Conservation (phyloP, 345 rosid species). For the Syzygium aqueum region DNA sequence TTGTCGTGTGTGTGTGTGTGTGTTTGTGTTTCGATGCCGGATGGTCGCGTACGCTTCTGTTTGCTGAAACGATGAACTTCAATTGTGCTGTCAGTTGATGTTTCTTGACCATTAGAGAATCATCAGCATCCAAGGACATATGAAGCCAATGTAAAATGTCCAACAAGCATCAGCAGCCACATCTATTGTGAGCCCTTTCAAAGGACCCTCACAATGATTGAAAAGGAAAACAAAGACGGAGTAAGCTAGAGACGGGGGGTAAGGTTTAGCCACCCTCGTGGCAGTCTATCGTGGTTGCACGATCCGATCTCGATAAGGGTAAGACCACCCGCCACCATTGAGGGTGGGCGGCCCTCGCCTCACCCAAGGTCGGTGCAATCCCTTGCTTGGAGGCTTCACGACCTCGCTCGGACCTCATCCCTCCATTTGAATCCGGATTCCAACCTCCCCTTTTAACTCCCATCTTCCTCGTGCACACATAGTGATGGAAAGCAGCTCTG, state of each 20-base stretch:
- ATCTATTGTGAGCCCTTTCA: background rate
- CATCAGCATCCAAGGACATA: background rate
- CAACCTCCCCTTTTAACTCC: background rate
- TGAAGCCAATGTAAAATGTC: background rate
- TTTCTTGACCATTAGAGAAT: background rate
- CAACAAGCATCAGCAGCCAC: background rate
- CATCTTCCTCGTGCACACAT: background rate
- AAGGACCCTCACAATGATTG: background rate
- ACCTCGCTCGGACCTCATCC: background rate
- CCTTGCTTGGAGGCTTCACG: background rate
- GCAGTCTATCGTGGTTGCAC: background rate
- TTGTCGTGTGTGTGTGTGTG: fast-evolving
- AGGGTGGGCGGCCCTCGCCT: fast-evolving
- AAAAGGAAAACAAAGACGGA: background rate
- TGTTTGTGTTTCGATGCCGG: no score
- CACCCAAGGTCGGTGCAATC: background rate
- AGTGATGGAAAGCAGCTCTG: background rate
- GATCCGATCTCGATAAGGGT: background rate
- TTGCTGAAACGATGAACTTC: no score
- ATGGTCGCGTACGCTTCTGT: background rate
- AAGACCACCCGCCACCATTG: background rate
- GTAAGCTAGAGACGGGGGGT: background rate
- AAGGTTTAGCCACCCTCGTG: background rate
- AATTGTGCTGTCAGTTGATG: no score
- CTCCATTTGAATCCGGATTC: no score